Evolutionary conservation across 306 rosid genomes (phyloP).

Genomic region (Lathyrus oleraceus): DNA sequence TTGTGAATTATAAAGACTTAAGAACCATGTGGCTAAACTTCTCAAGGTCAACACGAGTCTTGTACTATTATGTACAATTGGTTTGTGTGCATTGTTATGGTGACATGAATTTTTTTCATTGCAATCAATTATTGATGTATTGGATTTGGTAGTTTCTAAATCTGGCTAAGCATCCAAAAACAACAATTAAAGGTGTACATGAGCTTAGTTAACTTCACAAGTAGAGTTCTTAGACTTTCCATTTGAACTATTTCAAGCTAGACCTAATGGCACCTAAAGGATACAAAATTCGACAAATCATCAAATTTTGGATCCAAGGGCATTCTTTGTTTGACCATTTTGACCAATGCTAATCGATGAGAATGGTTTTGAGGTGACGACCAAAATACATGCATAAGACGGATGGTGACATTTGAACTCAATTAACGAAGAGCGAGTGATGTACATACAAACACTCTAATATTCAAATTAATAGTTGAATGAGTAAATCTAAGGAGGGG

Average conservation of each 20-base stretch:
- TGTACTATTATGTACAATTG: neutral
- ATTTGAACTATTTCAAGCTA: neutral
- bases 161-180: slow-evolving; percentile 2
- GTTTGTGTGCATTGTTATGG: slow-evolving; percentile 14
- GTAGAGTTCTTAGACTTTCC: slow-evolving; percentile 7
- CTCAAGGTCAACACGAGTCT: neutral
- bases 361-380: no score
- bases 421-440: no score
- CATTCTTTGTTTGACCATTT: slow-evolving; percentile 15
- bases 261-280: slow-evolving; percentile 3
- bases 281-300: slow-evolving; percentile 4
- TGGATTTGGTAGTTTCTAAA: slow-evolving; percentile 29
- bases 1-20: neutral
- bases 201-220: slow-evolving; percentile 17
- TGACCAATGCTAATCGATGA: neutral
- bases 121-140: slow-evolving; percentile 23
- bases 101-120: slow-evolving; percentile 9
- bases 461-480: no score
- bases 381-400: no score
- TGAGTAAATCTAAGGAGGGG: no score
- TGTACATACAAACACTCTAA: no score
- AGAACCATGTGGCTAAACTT: neutral
- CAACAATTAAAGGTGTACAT: slow-evolving; percentile 18
- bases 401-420: no score
- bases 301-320: slow-evolving; percentile 25